Base-by-base conservation (phyloP, 257 asterid genomes). In the Paulownia fortunei region DNA sequence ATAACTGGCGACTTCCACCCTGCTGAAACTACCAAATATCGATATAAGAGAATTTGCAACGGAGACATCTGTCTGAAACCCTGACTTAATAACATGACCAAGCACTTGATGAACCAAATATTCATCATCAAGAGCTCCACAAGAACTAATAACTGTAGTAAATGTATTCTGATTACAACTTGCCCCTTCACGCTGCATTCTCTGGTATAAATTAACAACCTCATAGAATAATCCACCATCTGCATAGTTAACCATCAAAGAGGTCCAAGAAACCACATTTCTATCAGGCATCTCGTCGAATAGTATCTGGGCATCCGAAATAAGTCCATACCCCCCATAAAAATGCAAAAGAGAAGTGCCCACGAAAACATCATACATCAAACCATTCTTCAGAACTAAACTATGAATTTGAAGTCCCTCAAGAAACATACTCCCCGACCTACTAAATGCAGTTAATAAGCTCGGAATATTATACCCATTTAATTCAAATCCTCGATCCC, bases 251-350 rank as follows among this genome's bases (percentile, higher is more conserved):
- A 92, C 97, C 98, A 92, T 94, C 81, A 90, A 81, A 3, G 98
- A 92, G 61, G 98, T 94, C 97, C 98, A 94, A 77, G 98, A 86
- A 62, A 94, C 98, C 44, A 94, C 98, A 86, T 94, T 94, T 77
- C 84, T 89, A 58, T 83, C 89, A 3, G 96, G 95, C 92, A 92
- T 87, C 79, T 89, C 94, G 61, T 86, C 92, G 66, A 94, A 92
- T 60, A 89, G 78, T 15, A 52, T 78, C 77, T 60, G 77, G 69
- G 96, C 94, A 77, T 76, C 85, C 69, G 81, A 82, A 79, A 86
- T 65, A 54, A 80, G 76, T 18, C 96, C 91, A 82, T 78, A 88
- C 21, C 84, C 90, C 41, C 98, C 94, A 78, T 92, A 92, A 79
- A 94, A 94, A 85, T 92, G 97, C 90, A 94, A 71, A 79, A 92